phyloP scores from a whole-genome alignment of 768 basidiomycete species.

The Gloeophyllum trabeum region DNA sequence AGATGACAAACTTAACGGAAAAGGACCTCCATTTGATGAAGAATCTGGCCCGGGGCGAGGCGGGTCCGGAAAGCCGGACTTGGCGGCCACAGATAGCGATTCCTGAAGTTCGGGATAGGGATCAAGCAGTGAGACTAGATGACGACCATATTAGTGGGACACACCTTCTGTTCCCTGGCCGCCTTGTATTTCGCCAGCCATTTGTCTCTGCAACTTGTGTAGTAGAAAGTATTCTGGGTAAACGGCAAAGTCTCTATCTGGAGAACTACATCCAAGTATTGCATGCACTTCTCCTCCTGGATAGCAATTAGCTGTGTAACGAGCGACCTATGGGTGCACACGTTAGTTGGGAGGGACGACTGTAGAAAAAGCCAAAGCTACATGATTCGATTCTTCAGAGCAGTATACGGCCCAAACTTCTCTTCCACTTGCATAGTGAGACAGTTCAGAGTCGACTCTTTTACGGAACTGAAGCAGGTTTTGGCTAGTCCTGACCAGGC shows the following conservation, averaged over 20 bases:
- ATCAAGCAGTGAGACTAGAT: no score
- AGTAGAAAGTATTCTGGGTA: conserved; percentile 32
- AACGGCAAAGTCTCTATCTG: conserved; percentile 11
- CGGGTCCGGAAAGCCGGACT: no score
- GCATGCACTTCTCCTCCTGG: neutral
- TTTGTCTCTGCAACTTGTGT: conserved; percentile 19
- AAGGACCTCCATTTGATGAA: no score
- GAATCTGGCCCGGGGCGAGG: no score
- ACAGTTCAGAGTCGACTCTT: neutral
- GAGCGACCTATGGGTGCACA: no score
- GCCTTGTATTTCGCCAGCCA: conserved; percentile 25
- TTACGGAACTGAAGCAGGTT: neutral
- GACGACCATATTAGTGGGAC: no score
- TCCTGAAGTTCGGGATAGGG: no score
- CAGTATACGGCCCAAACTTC: neutral
- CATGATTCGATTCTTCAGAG: neutral
- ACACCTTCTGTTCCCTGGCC: conserved; percentile 15
- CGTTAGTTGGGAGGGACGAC: no score
- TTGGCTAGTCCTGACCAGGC: conserved; percentile 18
- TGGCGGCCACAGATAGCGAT: no score
- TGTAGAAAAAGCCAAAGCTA: no score
- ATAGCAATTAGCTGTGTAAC: no score
- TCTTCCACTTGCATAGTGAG: neutral
- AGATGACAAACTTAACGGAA: no score
- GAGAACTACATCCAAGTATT: neutral